Conservation (phyloP, 176 grass and related monocot genomes). For the Oryza coarctata region DNA sequence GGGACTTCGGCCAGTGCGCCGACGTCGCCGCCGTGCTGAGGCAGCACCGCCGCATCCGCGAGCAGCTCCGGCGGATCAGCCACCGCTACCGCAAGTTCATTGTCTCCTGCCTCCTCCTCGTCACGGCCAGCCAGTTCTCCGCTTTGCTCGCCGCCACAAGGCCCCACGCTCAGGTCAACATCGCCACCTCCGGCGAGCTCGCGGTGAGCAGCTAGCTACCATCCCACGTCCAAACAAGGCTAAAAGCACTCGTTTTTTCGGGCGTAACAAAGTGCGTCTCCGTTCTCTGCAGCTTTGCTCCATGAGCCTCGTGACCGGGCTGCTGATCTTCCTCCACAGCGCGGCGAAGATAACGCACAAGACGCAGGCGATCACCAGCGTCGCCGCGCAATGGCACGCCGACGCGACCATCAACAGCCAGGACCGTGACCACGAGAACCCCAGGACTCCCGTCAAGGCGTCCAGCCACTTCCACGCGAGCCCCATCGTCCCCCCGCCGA, state of each 20-base stretch:
- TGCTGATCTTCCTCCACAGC: conserved; percentile 78
- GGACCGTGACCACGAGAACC: conserved; percentile 49
- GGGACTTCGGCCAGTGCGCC: conserved; percentile 55
- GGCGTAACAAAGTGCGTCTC: neutral
- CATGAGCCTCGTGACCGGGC: conserved; percentile 59
- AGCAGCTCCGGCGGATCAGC: conserved; percentile 70
- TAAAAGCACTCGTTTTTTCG: neutral
- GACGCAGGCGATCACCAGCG: conserved; percentile 82
- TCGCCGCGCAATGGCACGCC: conserved; percentile 80
- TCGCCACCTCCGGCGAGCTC: conserved; percentile 73
- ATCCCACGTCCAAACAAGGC: neutral
- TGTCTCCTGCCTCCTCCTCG: conserved; percentile 54
- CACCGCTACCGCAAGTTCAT: conserved; percentile 81
- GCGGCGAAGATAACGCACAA: conserved; percentile 98
- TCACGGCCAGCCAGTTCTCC: conserved; percentile 74
- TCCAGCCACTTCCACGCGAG: conserved; percentile 16
- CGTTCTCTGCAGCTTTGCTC: conserved; percentile 62
- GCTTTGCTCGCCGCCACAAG: conserved; percentile 66
- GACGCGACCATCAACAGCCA: conserved; percentile 63
- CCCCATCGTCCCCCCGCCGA: neutral
- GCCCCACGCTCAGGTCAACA: conserved; percentile 56
- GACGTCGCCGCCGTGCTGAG: conserved; percentile 56
- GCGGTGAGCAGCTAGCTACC: conserved; percentile 37
- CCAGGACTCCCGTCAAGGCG: conserved; percentile 40
- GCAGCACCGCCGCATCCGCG: conserved; percentile 64